These are phyloP conservation scores for Saraca asoca DNA, from an alignment of 331 rosid species.

Conservation along the genomic window DNA sequence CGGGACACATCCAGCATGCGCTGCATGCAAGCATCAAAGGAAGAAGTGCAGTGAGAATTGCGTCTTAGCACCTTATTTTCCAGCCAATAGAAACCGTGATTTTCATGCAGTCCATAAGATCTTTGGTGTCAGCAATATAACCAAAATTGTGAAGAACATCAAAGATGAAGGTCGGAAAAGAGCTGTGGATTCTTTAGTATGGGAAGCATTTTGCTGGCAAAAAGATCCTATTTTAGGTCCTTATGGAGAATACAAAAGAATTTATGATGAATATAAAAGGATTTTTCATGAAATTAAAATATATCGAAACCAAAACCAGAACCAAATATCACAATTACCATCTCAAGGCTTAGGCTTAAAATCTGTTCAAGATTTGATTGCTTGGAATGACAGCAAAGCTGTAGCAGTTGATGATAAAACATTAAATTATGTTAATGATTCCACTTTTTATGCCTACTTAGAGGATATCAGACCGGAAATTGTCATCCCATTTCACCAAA, in stretches of 20 bases:
- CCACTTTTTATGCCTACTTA: constrained; percentile 42
- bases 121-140: constrained; percentile 82
- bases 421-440: constrained; percentile 45
- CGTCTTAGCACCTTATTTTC: constrained; percentile 67
- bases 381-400: constrained; percentile 39
- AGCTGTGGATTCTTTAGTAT: constrained; percentile 67
- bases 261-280: constrained; percentile 55
- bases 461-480: constrained; percentile 46
- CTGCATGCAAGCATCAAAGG: constrained; percentile 89
- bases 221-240: constrained; percentile 78
- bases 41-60: constrained; percentile 69
- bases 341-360: constrained; percentile 31
- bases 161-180: constrained; percentile 48
- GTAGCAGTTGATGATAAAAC: constrained; percentile 15
- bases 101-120: constrained; percentile 72
- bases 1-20: constrained; percentile 62
- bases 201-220: constrained; percentile 85
- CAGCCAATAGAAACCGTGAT: constrained; percentile 52
- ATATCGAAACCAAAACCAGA: constrained; percentile 32
- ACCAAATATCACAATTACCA: constrained; percentile 41
- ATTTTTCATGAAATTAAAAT: constrained; percentile 50
- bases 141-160: constrained; percentile 54
- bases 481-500: constrained; percentile 1
- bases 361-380: constrained; percentile 42
- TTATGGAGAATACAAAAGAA: constrained; percentile 57